Base-by-base conservation (phyloP, 1,284 basidiomycete species). In the Mycocalia duriaeana region DNA sequence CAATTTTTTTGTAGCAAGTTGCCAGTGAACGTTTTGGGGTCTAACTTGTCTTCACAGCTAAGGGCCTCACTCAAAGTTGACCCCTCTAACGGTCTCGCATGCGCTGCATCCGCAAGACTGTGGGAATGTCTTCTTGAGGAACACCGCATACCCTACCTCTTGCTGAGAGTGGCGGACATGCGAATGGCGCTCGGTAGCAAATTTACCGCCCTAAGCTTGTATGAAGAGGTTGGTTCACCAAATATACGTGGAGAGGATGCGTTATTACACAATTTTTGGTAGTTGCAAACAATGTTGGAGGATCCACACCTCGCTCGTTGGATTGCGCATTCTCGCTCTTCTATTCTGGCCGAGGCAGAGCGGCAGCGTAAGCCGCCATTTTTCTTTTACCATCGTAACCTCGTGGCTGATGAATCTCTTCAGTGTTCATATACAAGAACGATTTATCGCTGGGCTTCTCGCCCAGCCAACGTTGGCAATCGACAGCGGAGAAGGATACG, bases 131-230 rank as follows among this genome's bases (percentile, higher is more conserved):
- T 55, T 25, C 49, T 55, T 5, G 45, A 55, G 31, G 22, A 25
- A 16, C 45, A 53, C 18, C 53, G 45, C 11, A 5, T 49, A 8
- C 53, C 51, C 1, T 54, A 52, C 42, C 49, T 54, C 6, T 42
- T 54, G 49, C n/a, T 54, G 44, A 43, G 48, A 45, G 51, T 53
- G 20, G 51, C 49, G 35, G 53, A 55, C 45, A 53, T 55, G 51
- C 51, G 53, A 25, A 31, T 47, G 44, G 28, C 48, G 5, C 23
- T 55, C 28, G 45, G 39, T 20, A 55, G 51, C 39, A 50, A 47
- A 24, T 16, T 42, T 19, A 49, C 49, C 38, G 51, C 51, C 8
- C 28, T 52, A 22, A 18, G 2, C 4, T 45, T 55, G 16, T 55
- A 55, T 45, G 43, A 45, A 43, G 49, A 55, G 40, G 53, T 53